phyloP scores from a whole-genome alignment of 2,329 filamentous ascomycete genomes.

The Magnaporthiopsis incrustans region DNA sequence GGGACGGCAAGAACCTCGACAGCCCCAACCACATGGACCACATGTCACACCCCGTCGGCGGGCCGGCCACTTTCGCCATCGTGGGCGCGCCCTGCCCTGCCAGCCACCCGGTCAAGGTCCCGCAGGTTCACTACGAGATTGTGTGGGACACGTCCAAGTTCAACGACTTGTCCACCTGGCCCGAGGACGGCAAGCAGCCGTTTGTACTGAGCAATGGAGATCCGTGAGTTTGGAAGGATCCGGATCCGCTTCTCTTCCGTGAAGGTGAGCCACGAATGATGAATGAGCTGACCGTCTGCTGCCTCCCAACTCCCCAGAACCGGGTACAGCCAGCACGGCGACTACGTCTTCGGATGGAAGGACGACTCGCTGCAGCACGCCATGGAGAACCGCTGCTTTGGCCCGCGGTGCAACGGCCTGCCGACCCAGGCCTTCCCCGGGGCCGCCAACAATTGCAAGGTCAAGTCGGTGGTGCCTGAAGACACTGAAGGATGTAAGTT shows the following conservation, averaged over 20 bases:
- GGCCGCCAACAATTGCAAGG: slow-evolving; percentile 24
- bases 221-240: slow-evolving; percentile 3
- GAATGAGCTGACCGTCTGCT: too few relatives aligned
- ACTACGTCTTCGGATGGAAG: slow-evolving; percentile 34
- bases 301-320: slow-evolving; percentile 14
- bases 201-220: slow-evolving; percentile 25
- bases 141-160: slow-evolving; percentile 29
- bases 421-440: slow-evolving; percentile 21
- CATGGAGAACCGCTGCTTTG: slow-evolving; percentile 25
- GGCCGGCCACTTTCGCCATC: slow-evolving; percentile 28
- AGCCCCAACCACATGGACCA: slow-evolving; percentile 33
- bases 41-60: slow-evolving; percentile 30
- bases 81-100: slow-evolving; percentile 21
- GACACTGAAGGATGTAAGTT: slow-evolving; percentile 22
- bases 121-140: slow-evolving; percentile 17
- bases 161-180: slow-evolving; percentile 24
- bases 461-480: slow-evolving; percentile 21
- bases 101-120: slow-evolving; percentile 12
- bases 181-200: slow-evolving; percentile 24
- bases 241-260: background rate
- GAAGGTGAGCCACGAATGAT: too few relatives aligned
- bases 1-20: slow-evolving; percentile 37
- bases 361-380: slow-evolving; percentile 25
- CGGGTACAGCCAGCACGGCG: slow-evolving; percentile 26
- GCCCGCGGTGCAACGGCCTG: slow-evolving; percentile 22